These are phyloP conservation scores for Sanguinoderma infundibulare DNA, from an alignment of 1,284 basidiomycete genomes.

Conservation along the genomic window DNA sequence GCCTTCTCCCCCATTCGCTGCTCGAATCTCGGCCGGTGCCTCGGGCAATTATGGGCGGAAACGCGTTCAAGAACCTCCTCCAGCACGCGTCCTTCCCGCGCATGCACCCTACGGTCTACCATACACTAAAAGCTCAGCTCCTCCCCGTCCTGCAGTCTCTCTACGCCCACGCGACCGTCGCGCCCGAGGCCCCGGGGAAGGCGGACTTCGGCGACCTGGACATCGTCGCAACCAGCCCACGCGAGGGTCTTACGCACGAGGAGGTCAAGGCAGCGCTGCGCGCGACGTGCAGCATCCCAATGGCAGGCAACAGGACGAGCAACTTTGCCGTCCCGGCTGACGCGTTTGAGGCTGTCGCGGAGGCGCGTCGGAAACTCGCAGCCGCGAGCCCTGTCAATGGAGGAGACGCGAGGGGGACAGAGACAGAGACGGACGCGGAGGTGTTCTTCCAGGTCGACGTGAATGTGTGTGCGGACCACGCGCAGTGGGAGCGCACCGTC, in stretches of 20 bases:
- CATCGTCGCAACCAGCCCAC: constrained; percentile 56
- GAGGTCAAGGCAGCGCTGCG: constrained; percentile 49
- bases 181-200: constrained; percentile 67
- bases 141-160: constrained; percentile 44
- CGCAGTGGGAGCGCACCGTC: constrained; percentile 51
- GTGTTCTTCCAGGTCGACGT: constrained; percentile 62
- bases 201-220: constrained; percentile 68
- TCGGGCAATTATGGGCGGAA: constrained; percentile 60
- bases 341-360: constrained; percentile 24
- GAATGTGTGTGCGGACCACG: constrained; percentile 54
- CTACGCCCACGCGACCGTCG: constrained; percentile 55
- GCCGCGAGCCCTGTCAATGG: neutral
- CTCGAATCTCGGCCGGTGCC: neutral
- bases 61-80: constrained; percentile 58
- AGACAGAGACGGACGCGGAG: neutral
- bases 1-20: neutral
- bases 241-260: constrained; percentile 39
- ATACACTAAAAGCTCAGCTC: constrained; percentile 50
- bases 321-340: constrained; percentile 60
- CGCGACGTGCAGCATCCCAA: constrained; percentile 50
- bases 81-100: constrained; percentile 57
- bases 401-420: neutral
- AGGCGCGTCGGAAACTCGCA: neutral
- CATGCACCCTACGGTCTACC: constrained; percentile 56
- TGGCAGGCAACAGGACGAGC: constrained; percentile 57